Evolutionary conservation across 768 basidiomycete genomes (phyloP).

Genomic region (Phanerodontia chrysosporium): DNA sequence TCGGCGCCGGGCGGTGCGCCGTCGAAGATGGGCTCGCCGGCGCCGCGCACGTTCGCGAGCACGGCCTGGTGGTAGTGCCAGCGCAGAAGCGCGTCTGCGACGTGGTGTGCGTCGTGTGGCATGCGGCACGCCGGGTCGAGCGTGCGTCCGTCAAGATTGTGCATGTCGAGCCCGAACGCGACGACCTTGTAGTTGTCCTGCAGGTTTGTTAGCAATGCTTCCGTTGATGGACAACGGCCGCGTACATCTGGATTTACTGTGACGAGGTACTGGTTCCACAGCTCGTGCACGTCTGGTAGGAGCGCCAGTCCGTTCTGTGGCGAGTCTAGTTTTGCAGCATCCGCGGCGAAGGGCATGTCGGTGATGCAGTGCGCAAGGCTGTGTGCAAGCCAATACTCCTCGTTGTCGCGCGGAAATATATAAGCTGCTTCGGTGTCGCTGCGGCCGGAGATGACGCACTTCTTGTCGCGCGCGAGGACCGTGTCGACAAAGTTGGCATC

Average conservation of each 20-base stretch:
- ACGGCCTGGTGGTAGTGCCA: neutral
- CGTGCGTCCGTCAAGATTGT: neutral
- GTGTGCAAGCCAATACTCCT: neutral
- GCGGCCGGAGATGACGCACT: neutral
- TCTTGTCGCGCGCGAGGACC: neutral
- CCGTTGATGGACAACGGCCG: neutral
- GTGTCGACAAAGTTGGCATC: neutral
- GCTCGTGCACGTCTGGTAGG: neutral
- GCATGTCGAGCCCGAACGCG: neutral
- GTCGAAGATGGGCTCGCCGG: neutral
- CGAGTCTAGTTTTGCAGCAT: neutral
- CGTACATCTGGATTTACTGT: neutral
- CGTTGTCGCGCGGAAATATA: neutral
- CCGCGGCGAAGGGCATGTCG: neutral
- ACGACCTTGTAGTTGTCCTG: neutral
- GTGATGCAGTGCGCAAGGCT: neutral
- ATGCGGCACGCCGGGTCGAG: neutral
- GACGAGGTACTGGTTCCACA: neutral
- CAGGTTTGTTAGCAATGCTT: neutral
- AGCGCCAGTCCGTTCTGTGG: neutral
- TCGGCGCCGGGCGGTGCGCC: neutral
- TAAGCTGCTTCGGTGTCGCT: neutral
- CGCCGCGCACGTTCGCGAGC: neutral
- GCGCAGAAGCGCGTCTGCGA: neutral
- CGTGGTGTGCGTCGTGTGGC: neutral